Conservation (phyloP, 2,329 filamentous ascomycete genomes). For the Alternaria gaisen region DNA sequence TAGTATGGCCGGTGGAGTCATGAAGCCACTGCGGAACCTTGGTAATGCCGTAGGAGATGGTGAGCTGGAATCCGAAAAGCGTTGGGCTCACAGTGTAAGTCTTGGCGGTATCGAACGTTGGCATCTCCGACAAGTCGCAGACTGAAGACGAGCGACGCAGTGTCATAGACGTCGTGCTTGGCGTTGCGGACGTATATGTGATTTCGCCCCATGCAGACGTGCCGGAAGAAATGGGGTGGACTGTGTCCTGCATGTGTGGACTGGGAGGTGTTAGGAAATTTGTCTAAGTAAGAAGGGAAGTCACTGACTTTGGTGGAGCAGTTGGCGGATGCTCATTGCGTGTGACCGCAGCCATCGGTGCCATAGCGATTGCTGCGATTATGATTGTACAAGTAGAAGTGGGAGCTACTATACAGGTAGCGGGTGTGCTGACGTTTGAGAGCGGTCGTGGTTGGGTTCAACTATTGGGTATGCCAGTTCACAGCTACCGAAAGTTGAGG, state of each 20-base stretch:
- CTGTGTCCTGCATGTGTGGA: too few relatives aligned
- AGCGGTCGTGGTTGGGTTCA: too few relatives aligned
- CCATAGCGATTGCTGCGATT: not conserved
- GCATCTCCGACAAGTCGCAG: not conserved
- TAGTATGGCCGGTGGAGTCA: too few relatives aligned
- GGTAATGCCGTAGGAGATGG: not conserved
- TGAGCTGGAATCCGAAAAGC: not conserved
- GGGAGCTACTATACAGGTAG: not conserved
- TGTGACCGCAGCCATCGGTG: not conserved
- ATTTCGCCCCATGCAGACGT: not conserved
- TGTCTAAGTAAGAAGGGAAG: not conserved
- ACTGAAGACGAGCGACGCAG: not conserved
- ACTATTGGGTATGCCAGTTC: too few relatives aligned
- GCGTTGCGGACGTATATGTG: not conserved
- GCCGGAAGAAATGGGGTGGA: not conserved
- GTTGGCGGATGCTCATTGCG: not conserved
- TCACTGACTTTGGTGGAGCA: not conserved
- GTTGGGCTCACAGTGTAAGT: not conserved
- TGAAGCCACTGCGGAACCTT: not conserved
- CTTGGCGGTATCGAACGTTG: not conserved
- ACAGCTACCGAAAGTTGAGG: not conserved
- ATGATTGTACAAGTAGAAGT: accelerated
- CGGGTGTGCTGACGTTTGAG: not conserved
- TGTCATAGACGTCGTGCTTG: not conserved
- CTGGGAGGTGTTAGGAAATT: not conserved